phyloP scores from a whole-genome alignment of 331 rosid species.

The Quercus phellos region DNA sequence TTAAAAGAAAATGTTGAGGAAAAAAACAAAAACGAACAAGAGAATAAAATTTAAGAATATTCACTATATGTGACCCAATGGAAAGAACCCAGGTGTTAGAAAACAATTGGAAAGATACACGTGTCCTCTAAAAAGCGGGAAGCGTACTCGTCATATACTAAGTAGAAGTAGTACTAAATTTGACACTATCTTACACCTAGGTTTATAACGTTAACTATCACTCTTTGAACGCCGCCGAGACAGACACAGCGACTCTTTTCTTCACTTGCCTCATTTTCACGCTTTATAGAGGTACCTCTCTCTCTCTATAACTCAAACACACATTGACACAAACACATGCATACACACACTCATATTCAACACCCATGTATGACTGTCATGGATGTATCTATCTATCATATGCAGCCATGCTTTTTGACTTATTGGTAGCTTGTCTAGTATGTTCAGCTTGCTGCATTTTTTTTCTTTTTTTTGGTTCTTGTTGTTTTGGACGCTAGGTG shows the following conservation, averaged over 20 bases:
- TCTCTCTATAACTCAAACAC: not conserved
- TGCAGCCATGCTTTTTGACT: not conserved
- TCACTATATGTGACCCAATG: not conserved
- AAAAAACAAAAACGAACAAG: not conserved
- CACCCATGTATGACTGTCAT: not conserved
- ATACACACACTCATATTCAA: not conserved
- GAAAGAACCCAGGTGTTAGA: not conserved
- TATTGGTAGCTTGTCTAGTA: not conserved
- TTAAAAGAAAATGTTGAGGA: not conserved
- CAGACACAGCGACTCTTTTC: too few species aligned
- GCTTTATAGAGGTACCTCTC: constrained; percentile 3
- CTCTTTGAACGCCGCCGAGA: constrained; percentile 18
- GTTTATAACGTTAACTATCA: constrained; percentile 43
- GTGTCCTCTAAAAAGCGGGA: constrained; percentile 9
- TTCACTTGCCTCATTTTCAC: not conserved
- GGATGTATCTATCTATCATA: not conserved
- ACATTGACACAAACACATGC: constrained; percentile 2
- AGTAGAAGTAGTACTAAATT: not conserved
- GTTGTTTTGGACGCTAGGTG: too few species aligned
- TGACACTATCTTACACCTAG: constrained; percentile 8
- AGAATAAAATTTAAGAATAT: not conserved
- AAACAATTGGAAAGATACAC: not conserved
- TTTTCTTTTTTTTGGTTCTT: not conserved
- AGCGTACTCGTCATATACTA: not conserved
- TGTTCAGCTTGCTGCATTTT: too few species aligned